phyloP scores from a whole-genome alignment of 495 filamentous ascomycete species.

The Extremus antarcticus region DNA sequence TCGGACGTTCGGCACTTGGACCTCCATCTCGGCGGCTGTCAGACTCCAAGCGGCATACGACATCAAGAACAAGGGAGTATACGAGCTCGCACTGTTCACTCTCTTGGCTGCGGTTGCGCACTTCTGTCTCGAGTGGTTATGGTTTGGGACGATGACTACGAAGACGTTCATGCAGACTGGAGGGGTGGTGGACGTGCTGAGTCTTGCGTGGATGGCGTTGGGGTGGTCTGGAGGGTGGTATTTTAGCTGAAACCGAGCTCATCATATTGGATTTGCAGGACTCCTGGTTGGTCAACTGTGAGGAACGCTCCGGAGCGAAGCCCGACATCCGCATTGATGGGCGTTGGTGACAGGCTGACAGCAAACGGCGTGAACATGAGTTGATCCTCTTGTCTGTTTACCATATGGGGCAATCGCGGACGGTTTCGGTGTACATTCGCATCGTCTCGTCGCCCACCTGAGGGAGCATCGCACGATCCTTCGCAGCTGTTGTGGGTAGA shows the following conservation, averaged over 20 bases:
- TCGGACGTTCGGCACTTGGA: conserved; percentile 55
- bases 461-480: no score
- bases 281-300: no score
- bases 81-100: conserved; percentile 68
- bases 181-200: background rate
- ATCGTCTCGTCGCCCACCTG: no score
- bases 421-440: no score
- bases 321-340: no score
- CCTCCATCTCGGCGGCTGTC: conserved; percentile 61
- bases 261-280: no score
- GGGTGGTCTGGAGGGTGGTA: background rate
- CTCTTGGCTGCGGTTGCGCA: conserved; percentile 70
- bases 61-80: conserved; percentile 56
- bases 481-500: no score
- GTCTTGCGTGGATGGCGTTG: background rate
- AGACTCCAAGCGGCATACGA: conserved; percentile 80
- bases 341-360: no score
- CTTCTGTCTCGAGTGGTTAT: conserved; percentile 69
- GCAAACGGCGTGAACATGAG: no score
- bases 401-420: no score
- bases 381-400: no score
- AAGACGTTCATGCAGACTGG: conserved; percentile 15
- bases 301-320: no score
- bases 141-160: conserved; percentile 63
- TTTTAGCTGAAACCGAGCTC: background rate